These are phyloP conservation scores for Annulohypoxylon bovei DNA, from an alignment of 495 filamentous ascomycete genomes.

Conservation along the genomic window DNA sequence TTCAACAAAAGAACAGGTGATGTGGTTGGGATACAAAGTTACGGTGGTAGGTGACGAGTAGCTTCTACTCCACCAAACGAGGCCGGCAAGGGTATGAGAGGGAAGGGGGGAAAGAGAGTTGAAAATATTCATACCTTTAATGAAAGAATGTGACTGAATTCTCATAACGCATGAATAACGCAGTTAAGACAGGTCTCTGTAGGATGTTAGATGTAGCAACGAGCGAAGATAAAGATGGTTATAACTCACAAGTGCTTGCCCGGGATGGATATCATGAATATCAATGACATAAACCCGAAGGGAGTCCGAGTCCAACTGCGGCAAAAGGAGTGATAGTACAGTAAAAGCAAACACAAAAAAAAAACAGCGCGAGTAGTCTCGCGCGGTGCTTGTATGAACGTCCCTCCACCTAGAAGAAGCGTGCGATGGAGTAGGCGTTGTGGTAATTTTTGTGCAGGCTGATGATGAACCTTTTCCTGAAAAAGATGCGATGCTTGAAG, in stretches of 20 bases:
- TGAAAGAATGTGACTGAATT: background rate
- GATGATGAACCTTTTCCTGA: background rate
- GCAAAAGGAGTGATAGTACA: background rate
- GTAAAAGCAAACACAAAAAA: background rate
- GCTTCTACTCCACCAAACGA: background rate
- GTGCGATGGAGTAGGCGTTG: background rate
- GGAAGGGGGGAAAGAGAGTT: background rate
- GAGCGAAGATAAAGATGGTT: background rate
- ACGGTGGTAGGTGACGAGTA: background rate
- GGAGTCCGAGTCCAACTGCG: background rate
- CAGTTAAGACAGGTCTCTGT: background rate
- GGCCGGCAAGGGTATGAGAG: background rate
- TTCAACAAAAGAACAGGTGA: background rate
- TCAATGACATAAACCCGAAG: background rate
- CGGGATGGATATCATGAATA: background rate
- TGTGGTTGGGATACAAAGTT: background rate
- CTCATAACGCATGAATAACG: slow-evolving; percentile 10
- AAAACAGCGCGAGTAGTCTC: background rate
- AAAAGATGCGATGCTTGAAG: background rate
- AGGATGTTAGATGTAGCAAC: background rate
- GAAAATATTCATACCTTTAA: slow-evolving; percentile 22
- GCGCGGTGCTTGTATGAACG: background rate
- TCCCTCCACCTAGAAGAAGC: background rate
- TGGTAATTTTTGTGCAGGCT: background rate
- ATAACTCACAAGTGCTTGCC: background rate